Base-by-base conservation (phyloP, 2,329 filamentous ascomycete genomes). In the Arthrobotrys musiformis region DNA sequence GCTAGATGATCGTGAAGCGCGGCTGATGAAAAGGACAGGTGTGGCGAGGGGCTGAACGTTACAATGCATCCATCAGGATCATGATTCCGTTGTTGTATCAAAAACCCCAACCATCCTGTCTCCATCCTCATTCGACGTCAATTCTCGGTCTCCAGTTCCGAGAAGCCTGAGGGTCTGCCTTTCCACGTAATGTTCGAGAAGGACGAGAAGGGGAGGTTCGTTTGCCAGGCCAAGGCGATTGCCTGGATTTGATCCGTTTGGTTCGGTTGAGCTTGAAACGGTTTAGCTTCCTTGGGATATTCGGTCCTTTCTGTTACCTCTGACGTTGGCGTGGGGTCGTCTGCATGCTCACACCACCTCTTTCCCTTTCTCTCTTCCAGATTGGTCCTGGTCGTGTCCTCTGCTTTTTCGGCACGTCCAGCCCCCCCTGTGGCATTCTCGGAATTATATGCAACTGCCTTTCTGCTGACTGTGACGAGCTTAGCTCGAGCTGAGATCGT, bases 131-230 rank as follows among this genome's bases (percentile, higher is more conserved):
- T 26, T 50, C 15, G 58, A 48, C n/a, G 15, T 22, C 42, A n/a
- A 17, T 17, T 42, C 48, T 67, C 54, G 63, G 63, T 62, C 62
- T 66, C 33, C 11, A 7, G 52, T 67, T 74, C 70, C 63, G 66
- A 58, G 46, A 17, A 37, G 70, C 70, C 70, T 76, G 69, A 61
- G 63, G 54, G 63, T 76, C 70, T 64, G 70, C 70, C 70, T 76
- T 76, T 76, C 70, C 70, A 76, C 70, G 70, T 76, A 56, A 76
- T 75, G 8, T 72, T 64, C 68, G 58, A 64, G 68, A 72, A 70
- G 56, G 67, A 50, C 50, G 26, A 44, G 44, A 40, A 58, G 15
- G 61, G 33, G 50, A 24, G 35, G 26, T 72, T 62, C 40, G 67
- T 70, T 70, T 54, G 37, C 24, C 13, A n/a, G 48, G 50, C 67